These are phyloP conservation scores for Psilocybe mexicana DNA, from an alignment of 1,284 basidiomycete genomes.

Conservation along the genomic window DNA sequence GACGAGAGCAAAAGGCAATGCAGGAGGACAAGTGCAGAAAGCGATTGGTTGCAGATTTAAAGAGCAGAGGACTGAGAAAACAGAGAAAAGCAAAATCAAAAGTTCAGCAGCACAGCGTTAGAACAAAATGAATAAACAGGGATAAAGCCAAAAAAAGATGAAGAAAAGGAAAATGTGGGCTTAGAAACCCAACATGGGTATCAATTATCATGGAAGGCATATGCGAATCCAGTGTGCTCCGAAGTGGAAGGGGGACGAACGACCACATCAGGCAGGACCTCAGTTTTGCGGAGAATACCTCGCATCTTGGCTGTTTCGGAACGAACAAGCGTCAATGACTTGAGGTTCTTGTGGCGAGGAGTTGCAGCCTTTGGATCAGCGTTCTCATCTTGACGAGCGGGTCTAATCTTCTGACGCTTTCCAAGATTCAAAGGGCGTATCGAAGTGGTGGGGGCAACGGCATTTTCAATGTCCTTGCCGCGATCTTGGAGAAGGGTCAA, in stretches of 20 bases:
- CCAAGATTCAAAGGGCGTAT: slow-evolving; percentile 56
- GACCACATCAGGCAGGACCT: slow-evolving; percentile 39
- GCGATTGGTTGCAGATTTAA: slow-evolving; percentile 4
- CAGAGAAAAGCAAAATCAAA: slow-evolving; percentile 10
- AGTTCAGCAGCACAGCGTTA: slow-evolving; percentile 2
- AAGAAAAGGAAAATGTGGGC: slow-evolving; percentile 7
- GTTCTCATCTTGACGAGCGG: slow-evolving; percentile 45
- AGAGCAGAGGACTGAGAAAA: background rate
- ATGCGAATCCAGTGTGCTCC: slow-evolving; percentile 36
- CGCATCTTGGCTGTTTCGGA: slow-evolving; percentile 64
- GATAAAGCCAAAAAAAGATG: slow-evolving; percentile 9
- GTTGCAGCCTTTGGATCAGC: slow-evolving; percentile 37
- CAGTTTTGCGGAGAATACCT: slow-evolving; percentile 38
- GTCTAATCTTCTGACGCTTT: slow-evolving; percentile 48
- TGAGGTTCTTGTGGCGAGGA: slow-evolving; percentile 43
- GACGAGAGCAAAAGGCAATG: slow-evolving; percentile 6
- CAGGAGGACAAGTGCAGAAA: slow-evolving; percentile 5
- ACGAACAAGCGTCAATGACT: slow-evolving; percentile 55
- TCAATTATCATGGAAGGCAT: slow-evolving; percentile 37
- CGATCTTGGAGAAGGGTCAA: slow-evolving; percentile 66
- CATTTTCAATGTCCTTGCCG: slow-evolving; percentile 6
- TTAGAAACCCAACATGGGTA: slow-evolving; percentile 18
- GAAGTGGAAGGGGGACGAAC: slow-evolving; percentile 39
- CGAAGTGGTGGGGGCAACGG: slow-evolving; percentile 21
- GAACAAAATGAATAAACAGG: slow-evolving; percentile 21